Conservation (phyloP, 352 stramenopile species). For the Globisporangium canariense region DNA sequence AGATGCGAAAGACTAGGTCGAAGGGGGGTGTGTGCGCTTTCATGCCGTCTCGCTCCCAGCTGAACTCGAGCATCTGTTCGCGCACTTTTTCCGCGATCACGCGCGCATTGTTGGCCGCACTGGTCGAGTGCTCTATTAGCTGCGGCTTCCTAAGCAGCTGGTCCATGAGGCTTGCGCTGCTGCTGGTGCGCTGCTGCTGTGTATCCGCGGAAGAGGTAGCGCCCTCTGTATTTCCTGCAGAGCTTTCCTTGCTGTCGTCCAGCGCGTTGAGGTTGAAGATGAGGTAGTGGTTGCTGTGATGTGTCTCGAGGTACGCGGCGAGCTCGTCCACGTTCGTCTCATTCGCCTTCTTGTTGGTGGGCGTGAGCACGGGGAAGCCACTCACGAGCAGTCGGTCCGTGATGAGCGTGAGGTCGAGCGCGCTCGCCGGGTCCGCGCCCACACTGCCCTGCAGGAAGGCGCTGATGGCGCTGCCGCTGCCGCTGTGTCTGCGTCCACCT, state of each 20-base stretch:
- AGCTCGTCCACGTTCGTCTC: constrained; percentile 73
- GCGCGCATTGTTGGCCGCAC: background rate
- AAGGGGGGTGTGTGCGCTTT: constrained; percentile 79
- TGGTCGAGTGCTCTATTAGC: no score
- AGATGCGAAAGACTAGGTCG: constrained; percentile 88
- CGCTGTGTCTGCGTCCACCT: constrained; percentile 34
- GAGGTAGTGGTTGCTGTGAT: constrained; percentile 62
- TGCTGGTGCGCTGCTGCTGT: background rate
- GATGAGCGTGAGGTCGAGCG: constrained; percentile 75
- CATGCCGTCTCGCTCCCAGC: constrained; percentile 78
- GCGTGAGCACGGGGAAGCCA: constrained; percentile 44
- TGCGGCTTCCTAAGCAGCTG: constrained; percentile 11
- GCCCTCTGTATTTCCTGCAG: background rate
- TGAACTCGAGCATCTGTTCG: constrained; percentile 85
- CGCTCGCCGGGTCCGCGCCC: constrained; percentile 24
- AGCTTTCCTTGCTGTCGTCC: constrained; percentile 19
- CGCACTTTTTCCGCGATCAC: constrained; percentile 50
- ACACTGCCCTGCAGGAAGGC: constrained; percentile 8
- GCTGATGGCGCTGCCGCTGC: constrained; percentile 19
- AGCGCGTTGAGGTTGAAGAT: constrained; percentile 81
- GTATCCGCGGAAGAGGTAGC: background rate
- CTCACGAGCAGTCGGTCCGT: constrained; percentile 60
- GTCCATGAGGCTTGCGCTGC: constrained; percentile 3
- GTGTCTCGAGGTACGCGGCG: constrained; percentile 45
- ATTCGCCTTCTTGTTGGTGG: constrained; percentile 73